Base-by-base conservation (phyloP, 2,329 filamentous ascomycete species). In the Thielaviopsis euricoi region DNA sequence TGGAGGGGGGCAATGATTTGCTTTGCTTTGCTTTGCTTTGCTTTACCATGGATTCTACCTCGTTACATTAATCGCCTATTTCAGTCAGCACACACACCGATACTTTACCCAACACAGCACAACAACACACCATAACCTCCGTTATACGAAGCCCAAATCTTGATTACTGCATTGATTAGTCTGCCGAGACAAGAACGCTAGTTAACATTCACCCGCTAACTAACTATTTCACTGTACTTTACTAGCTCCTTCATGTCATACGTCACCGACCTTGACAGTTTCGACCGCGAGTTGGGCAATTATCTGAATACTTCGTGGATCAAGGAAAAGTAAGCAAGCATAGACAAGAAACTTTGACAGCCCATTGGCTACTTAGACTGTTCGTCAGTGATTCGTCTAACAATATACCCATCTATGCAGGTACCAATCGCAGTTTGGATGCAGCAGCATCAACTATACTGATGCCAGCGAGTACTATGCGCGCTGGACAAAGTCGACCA, bases 391-490 rank as follows among this genome's bases (percentile, higher is more conserved):
- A 33, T 10, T 33, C 12, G 29, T 33, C 29, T 25, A 49, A n/a
- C 19, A 15, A 19, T 21, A 29, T 19, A 46, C 6, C 21, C 12
- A n/a, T 17, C 26, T 52, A 61, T 62, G 25, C 57, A 97, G 91
- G 74, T 98, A 91, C 71, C 78, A 87, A 68, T 76, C 79, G 56
- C 75, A 89, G 53, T 79, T 98, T 62, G 91, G 91, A 58, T 98
- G 93, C 69, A 76, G 79, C 53, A 79, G 80, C 62, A 76, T 96
- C 65, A 81, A 93, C 66, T 78, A 90, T 58, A 81, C 81, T 58
- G 87, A 95, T 68, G 85, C 89, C 3, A 85, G 81, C 64, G 79
- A 86, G 65, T 80, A 90, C 66, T 98, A 98, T 71, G 91, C 93
- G 53, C 85, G 93, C 65, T 98, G 91, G 71, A 95, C 91, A 5